These are phyloP conservation scores for Serendipita sp. DNA, from an alignment of 768 basidiomycete species.

Conservation along the genomic window DNA sequence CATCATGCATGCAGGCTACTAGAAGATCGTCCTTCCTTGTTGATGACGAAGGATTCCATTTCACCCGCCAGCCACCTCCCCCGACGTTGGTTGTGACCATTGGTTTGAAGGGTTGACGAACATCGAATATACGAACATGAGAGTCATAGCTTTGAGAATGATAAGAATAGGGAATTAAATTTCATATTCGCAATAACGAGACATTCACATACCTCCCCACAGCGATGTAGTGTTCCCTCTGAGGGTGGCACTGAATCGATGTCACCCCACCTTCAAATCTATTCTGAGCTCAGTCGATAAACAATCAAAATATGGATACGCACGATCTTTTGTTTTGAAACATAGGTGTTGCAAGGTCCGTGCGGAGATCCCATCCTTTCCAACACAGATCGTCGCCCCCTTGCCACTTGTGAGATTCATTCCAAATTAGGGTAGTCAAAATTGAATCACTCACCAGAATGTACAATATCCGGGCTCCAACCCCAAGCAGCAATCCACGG, in stretches of 20 bases:
- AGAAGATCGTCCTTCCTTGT: constrained; percentile 57
- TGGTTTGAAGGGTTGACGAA: constrained; percentile 43
- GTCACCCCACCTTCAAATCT: constrained; percentile 93
- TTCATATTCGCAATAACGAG: background rate
- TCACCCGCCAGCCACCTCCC: constrained; percentile 90
- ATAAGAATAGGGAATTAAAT: background rate
- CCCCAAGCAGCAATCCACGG: constrained; percentile 91
- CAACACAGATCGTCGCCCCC: constrained; percentile 86
- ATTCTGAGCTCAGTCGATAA: background rate
- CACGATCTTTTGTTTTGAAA: constrained; percentile 56
- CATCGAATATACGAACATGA: constrained; percentile 67
- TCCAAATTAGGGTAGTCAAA: background rate
- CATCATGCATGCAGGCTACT: constrained; percentile 96
- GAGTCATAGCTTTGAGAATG: constrained; percentile 56
- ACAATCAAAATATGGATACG: background rate
- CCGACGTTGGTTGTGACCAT: constrained; percentile 51
- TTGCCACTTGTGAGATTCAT: constrained; percentile 17
- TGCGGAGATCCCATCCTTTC: constrained; percentile 81
- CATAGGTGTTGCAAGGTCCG: constrained; percentile 38
- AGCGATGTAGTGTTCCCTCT: constrained; percentile 63
- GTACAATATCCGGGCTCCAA: constrained; percentile 64
- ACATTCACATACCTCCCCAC: constrained; percentile 59
- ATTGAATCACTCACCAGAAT: constrained; percentile 43
- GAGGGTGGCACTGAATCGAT: constrained; percentile 68
- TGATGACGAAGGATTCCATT: constrained; percentile 68